These are phyloP conservation scores for Pisolithus thermaeus DNA, from an alignment of 1,284 basidiomycete genomes.

Conservation along the genomic window DNA sequence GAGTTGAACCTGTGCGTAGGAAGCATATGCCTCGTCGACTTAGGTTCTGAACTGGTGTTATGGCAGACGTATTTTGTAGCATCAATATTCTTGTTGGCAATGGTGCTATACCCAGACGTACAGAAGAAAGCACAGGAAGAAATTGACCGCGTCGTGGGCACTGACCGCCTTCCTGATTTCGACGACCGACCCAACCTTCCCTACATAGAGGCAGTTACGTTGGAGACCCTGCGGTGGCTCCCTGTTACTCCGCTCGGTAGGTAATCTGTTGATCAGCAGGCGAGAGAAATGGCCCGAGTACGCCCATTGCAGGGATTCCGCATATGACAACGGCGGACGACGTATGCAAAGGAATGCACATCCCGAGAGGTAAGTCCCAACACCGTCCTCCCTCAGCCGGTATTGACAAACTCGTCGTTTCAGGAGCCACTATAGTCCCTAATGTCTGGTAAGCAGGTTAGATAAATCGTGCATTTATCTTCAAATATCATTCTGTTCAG, in stretches of 20 bases:
- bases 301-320: slow-evolving; percentile 12
- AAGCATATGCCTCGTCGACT: background rate
- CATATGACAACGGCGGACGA: slow-evolving; percentile 19
- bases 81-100: slow-evolving; percentile 14
- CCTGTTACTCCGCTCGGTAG: slow-evolving; percentile 20
- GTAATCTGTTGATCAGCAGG: background rate
- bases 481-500: background rate
- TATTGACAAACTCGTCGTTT: background rate
- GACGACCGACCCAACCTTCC: slow-evolving; percentile 15
- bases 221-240: slow-evolving; percentile 23
- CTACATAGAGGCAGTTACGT: slow-evolving; percentile 24
- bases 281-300: too few relatives aligned
- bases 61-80: slow-evolving; percentile 20
- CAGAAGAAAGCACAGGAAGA: slow-evolving; percentile 20
- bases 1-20: slow-evolving; percentile 17
- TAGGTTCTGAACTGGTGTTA: background rate
- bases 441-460: slow-evolving; percentile 15
- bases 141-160: slow-evolving; percentile 21
- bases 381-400: too few relatives aligned
- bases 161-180: slow-evolving; percentile 17
- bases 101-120: slow-evolving; percentile 19
- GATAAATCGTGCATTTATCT: too few relatives aligned
- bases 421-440: slow-evolving; percentile 18
- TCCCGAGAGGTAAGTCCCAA: slow-evolving; percentile 20
- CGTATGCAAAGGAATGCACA: slow-evolving; percentile 19